These are phyloP conservation scores for Solidago caesia DNA, from an alignment of 129 eudicot species.

Conservation along the genomic window DNA sequence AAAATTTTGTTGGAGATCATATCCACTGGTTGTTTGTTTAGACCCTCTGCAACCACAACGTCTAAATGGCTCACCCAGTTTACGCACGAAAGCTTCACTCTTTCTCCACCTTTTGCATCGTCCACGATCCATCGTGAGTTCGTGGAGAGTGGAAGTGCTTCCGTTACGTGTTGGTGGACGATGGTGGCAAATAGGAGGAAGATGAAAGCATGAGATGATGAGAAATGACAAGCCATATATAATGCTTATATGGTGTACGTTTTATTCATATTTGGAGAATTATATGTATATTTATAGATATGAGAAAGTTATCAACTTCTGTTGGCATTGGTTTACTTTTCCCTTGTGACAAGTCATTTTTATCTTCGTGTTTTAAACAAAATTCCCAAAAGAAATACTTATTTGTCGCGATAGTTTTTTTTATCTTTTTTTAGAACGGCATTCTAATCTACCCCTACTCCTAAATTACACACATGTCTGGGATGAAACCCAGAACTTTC, in stretches of 20 bases:
- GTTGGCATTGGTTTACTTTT: slow-evolving; percentile 3
- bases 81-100: slow-evolving; percentile 82
- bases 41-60: slow-evolving; percentile 82
- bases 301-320: background rate
- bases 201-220: slow-evolving; percentile 15
- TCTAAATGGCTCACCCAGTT: slow-evolving; percentile 89
- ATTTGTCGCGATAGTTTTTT: background rate
- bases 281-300: background rate
- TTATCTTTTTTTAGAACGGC: background rate
- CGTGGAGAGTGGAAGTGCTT: slow-evolving; percentile 66
- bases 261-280: background rate
- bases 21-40: slow-evolving; percentile 79
- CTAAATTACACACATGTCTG: no score
- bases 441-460: no score
- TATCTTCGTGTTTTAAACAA: background rate
- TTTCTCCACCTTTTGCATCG: slow-evolving; percentile 42
- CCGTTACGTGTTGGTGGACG: slow-evolving; percentile 11
- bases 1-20: slow-evolving; percentile 51
- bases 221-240: slow-evolving; percentile 17
- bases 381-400: background rate
- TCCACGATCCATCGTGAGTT: slow-evolving; percentile 83
- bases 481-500: no score
- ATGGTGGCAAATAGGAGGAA: slow-evolving; percentile 1
- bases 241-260: background rate
- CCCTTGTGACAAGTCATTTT: background rate